Evolutionary conservation across 176 grass and related monocot species (phyloP).

Genomic region (Carex cristatella): DNA sequence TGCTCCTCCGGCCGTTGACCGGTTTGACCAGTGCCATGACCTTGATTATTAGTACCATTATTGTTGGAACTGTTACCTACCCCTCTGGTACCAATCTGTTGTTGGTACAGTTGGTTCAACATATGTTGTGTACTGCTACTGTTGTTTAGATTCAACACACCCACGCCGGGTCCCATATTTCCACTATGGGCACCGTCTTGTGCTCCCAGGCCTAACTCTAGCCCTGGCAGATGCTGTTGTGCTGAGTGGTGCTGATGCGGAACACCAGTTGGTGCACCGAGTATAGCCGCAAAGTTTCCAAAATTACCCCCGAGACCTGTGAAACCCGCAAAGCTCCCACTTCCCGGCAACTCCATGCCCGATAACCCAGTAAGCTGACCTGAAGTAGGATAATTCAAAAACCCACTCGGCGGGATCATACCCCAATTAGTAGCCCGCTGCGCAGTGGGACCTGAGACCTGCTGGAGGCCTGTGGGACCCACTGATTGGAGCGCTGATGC

Average conservation of each 20-base stretch:
- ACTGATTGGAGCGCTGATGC: slow-evolving; percentile 34
- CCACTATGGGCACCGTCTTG: slow-evolving; percentile 18
- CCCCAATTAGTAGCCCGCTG: slow-evolving; percentile 15
- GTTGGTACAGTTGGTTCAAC: slow-evolving; percentile 21
- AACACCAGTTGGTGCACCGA: slow-evolving; percentile 1
- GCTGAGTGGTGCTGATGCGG: slow-evolving; percentile 6
- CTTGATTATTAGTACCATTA: slow-evolving; percentile 14
- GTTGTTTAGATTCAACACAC: slow-evolving; percentile 24
- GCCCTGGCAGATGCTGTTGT: slow-evolving; percentile 29
- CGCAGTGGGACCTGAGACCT: neutral
- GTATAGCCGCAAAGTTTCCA: slow-evolving; percentile 35
- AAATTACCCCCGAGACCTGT: slow-evolving; percentile 9
- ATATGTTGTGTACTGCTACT: slow-evolving; percentile 24
- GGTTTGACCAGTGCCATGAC: neutral
- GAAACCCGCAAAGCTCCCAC: slow-evolving; percentile 14
- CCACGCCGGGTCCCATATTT: neutral
- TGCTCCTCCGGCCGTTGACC: slow-evolving; percentile 7
- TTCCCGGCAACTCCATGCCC: slow-evolving; percentile 16
- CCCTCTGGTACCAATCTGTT: slow-evolving; percentile 23
- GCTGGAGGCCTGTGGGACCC: slow-evolving; percentile 12
- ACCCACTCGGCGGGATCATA: neutral
- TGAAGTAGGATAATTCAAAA: slow-evolving; percentile 20
- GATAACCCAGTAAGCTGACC: neutral
- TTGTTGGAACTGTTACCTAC: slow-evolving; percentile 10
- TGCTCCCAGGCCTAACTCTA: slow-evolving; percentile 33